Conservation (phyloP, 768 basidiomycete genomes). For the Phylloporus sp. region DNA sequence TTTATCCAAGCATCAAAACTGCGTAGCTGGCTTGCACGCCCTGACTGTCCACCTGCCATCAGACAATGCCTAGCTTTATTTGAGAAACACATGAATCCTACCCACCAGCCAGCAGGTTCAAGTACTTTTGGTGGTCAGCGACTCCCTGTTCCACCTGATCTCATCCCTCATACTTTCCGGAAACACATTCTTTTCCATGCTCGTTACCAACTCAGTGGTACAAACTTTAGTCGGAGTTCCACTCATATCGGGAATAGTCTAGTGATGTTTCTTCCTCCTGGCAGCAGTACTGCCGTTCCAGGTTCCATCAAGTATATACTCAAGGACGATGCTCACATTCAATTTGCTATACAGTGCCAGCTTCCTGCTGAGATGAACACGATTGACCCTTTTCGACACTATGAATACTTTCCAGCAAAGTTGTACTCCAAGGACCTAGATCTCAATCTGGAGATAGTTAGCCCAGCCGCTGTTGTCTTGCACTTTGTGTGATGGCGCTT, state of each 20-base stretch:
- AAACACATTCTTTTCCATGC: too few relatives aligned
- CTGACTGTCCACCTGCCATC: neutral
- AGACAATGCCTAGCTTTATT: too few relatives aligned
- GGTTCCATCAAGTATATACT: too few relatives aligned
- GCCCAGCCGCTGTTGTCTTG: too few relatives aligned
- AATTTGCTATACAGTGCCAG: conserved; percentile 5
- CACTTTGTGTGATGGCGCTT: too few relatives aligned
- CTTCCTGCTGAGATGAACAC: neutral
- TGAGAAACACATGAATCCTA: neutral
- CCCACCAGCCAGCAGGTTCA: too few relatives aligned
- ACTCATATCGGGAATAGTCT: neutral
- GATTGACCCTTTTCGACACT: neutral
- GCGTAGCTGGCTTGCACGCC: neutral
- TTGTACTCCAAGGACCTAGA: neutral
- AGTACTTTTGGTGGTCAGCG: too few relatives aligned
- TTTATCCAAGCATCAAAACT: neutral
- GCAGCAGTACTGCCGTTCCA: neutral
- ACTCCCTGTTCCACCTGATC: too few relatives aligned
- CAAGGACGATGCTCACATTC: neutral
- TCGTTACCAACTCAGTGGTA: too few relatives aligned
- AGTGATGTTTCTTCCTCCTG: neutral
- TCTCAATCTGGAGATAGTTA: neutral
- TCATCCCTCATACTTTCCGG: too few relatives aligned
- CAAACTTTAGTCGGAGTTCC: neutral
- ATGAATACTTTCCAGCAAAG: conserved; percentile 7